Base-by-base conservation (phyloP, 306 rosid species). In the Sicyos baderoa region DNA sequence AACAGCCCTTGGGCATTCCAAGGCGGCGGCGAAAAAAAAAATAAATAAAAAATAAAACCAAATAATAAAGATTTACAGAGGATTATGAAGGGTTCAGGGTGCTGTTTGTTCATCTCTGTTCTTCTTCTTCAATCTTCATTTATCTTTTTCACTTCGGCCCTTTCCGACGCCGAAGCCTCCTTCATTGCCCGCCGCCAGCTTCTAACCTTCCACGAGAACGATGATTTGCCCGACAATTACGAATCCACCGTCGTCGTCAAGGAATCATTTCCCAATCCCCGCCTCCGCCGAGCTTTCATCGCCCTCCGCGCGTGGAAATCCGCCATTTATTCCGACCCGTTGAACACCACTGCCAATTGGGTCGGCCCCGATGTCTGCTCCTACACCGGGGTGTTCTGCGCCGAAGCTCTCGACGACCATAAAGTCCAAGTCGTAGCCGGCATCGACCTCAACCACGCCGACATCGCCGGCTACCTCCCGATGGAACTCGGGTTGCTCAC, bases 401-500 rank as follows among this genome's bases (percentile, higher is more conserved):
- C 86, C 0, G 75, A 78, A 0, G 80, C 97, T 2, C 51, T 82
- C 0, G 89, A 89, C 40, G 76, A 89, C 19, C 25, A 84, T 0
- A 79, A 21, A 1, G 7, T 81, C 9, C 55, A 68, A 0, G 95
- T 92, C 35, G 96, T 92, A 10, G 96, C 88, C 2, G 97, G 95
- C 6, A 61, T 92, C 10, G 96, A 92, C 59, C 80, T 92, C 19
- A 92, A 89, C 79, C 81, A 83, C 8, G 97, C 84, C 3, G 95
- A 92, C 74, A 87, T 92, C 4, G 97, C 96, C 0, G 97, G 91
- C 7, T 82, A 77, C 67, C 78, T 92, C 12, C 95, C 95, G 5
- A 17, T 70, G 0, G 97, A 92, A 79, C 35, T 92, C 4, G 92
- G 91, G 45, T 56, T 86, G 9, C 51, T 92, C 53, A 65, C 86